Conservation (phyloP, 1,284 basidiomycete genomes). For the Clitocybe nebularis region DNA sequence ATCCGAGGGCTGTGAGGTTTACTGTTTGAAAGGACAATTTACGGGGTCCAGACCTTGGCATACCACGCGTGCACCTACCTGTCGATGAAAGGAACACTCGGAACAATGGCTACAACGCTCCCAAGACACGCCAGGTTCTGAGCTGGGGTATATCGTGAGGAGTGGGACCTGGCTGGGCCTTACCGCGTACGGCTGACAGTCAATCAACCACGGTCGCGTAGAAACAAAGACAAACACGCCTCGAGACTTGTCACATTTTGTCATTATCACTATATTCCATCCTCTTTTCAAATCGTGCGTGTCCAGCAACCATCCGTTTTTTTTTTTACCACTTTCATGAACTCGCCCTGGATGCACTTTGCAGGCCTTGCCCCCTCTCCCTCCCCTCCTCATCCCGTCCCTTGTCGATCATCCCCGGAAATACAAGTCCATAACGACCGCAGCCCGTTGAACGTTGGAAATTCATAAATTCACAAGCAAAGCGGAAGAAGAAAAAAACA, state of each 20-base stretch:
- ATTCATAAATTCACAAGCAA: no score
- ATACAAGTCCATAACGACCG: neutral
- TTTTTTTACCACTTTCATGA: neutral
- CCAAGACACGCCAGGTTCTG: neutral
- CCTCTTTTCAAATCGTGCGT: no score
- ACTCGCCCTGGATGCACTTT: neutral
- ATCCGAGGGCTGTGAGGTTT: neutral
- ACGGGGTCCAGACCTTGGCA: neutral
- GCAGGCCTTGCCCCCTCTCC: neutral
- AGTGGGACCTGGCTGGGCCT: no score
- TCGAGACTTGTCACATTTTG: neutral
- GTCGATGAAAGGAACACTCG: neutral
- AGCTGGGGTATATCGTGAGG: neutral
- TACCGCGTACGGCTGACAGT: no score
- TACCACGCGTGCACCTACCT: neutral
- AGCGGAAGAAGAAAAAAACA: neutral
- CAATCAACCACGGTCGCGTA: neutral
- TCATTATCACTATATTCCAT: neutral
- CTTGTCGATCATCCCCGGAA: neutral
- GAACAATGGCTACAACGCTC: neutral
- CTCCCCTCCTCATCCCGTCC: neutral
- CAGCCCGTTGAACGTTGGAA: neutral
- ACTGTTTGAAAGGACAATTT: neutral
- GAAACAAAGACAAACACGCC: constrained; percentile 2
- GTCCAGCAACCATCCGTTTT: no score